Evolutionary conservation across 768 basidiomycete genomes (phyloP).

Genomic region (Macrolepiota dolichaula): DNA sequence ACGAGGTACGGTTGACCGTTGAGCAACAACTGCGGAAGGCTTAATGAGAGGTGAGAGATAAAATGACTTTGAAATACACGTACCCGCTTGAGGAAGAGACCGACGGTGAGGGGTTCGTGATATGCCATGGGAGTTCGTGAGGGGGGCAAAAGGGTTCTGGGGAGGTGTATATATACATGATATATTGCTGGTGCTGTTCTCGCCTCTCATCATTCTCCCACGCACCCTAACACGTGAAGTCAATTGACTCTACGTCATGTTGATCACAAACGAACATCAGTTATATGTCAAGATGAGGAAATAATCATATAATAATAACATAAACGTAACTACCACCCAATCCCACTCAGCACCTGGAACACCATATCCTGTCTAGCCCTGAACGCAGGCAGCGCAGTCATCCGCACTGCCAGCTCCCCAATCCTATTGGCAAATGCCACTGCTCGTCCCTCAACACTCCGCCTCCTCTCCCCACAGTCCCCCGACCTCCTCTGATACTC

Average conservation of each 20-base stretch:
- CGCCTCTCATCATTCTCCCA: background rate
- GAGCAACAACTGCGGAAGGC: slow-evolving; percentile 1
- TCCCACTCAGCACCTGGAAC: slow-evolving; percentile 61
- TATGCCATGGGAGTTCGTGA: too few species aligned
- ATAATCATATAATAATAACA: too few species aligned
- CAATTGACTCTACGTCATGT: background rate
- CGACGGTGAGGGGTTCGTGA: background rate
- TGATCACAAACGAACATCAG: too few species aligned
- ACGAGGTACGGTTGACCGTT: slow-evolving; percentile 14
- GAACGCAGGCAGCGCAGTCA: slow-evolving; percentile 72
- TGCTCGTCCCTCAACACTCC: slow-evolving; percentile 61
- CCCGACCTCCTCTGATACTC: slow-evolving; percentile 35
- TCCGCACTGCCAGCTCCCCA: slow-evolving; percentile 66
- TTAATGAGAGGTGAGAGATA: too few species aligned
- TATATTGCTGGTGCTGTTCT: background rate
- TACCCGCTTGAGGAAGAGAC: background rate
- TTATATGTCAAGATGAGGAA: too few species aligned
- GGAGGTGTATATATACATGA: background rate
- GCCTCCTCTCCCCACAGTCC: slow-evolving; percentile 31
- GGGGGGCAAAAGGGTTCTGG: background rate
- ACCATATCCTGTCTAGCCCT: slow-evolving; percentile 67
- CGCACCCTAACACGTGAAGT: background rate
- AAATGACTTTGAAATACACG: background rate
- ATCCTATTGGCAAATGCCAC: slow-evolving; percentile 75
- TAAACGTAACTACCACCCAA: slow-evolving; percentile 23